These are phyloP conservation scores for Skeletonema menzelii DNA, from an alignment of 108 stramenopile species.

Conservation along the genomic window DNA sequence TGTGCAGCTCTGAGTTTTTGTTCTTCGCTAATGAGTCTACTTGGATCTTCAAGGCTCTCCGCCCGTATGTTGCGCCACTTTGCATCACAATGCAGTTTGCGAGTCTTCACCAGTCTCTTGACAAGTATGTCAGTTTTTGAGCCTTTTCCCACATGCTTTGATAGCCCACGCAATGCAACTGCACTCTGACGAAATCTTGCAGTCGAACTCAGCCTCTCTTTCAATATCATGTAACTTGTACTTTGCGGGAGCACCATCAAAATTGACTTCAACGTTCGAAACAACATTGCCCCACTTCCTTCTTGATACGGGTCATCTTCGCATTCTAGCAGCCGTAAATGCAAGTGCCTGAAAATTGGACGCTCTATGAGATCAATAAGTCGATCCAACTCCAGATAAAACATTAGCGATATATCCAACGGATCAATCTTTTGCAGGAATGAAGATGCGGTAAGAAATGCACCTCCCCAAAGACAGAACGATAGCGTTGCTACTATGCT, in stretches of 20 bases:
- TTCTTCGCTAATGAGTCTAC: conserved; percentile 23
- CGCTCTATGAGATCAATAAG: conserved; percentile 84
- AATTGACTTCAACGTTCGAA: conserved; percentile 66
- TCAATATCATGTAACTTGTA: conserved; percentile 75
- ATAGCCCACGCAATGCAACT: conserved; percentile 27
- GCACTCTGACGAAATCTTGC: conserved; percentile 81
- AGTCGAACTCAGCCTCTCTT: conserved; percentile 65
- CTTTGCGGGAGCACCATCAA: conserved; percentile 86
- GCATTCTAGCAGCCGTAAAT: conserved; percentile 78
- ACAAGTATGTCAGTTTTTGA: conserved; percentile 64
- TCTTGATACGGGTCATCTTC: conserved; percentile 69
- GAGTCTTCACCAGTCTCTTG: conserved; percentile 54
- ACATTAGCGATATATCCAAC: conserved; percentile 75
- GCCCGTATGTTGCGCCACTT: conserved; percentile 77
- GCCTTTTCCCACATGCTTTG: conserved; percentile 14
- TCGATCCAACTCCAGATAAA: conserved; percentile 79
- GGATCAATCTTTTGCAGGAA: conserved; percentile 75
- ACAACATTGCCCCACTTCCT: conserved; percentile 87
- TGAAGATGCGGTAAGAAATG: conserved; percentile 74
- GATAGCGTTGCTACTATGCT: conserved; percentile 72
- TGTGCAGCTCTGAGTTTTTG: conserved; percentile 41
- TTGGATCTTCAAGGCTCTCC: conserved; percentile 65
- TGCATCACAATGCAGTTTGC: conserved; percentile 72
- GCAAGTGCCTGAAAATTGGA: conserved; percentile 84
- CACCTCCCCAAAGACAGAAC: conserved; percentile 83